Evolutionary conservation across 1,284 basidiomycete genomes (phyloP).

Genomic region (Naganishia sp.): DNA sequence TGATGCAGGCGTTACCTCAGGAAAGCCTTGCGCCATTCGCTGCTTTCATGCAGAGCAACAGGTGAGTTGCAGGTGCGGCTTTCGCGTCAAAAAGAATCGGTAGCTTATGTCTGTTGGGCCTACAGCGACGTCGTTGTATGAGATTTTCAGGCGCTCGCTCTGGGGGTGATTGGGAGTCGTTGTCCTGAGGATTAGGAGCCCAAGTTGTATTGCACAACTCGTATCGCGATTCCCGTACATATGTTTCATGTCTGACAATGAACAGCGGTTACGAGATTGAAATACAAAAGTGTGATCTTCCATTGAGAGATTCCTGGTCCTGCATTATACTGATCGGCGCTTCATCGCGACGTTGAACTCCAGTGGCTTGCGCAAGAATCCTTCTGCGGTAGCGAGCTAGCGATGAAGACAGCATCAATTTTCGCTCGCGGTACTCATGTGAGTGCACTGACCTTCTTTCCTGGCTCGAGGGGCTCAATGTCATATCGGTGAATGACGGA

Average conservation of each 20-base stretch:
- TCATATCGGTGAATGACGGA: constrained; percentile 31
- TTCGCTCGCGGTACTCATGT: neutral
- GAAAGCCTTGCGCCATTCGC: constrained; percentile 23
- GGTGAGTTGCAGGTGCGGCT: constrained; percentile 2
- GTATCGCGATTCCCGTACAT: too few relatives aligned
- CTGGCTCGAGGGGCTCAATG: constrained; percentile 25
- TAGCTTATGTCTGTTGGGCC: neutral
- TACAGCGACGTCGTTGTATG: constrained; percentile 12
- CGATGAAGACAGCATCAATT: neutral
- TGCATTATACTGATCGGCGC: neutral
- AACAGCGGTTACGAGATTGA: too few relatives aligned
- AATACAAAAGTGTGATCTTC: too few relatives aligned
- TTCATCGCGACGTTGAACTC: constrained; percentile 28
- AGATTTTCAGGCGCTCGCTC: too few relatives aligned
- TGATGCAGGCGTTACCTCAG: constrained; percentile 30
- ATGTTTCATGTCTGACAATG: too few relatives aligned
- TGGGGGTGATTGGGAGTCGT: too few relatives aligned
- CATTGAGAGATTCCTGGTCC: neutral
- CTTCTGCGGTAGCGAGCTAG: constrained; percentile 28
- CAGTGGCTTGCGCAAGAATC: constrained; percentile 32
- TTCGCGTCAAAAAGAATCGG: neutral
- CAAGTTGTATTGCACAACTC: too few relatives aligned
- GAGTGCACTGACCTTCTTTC: constrained; percentile 25
- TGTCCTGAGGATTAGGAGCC: too few relatives aligned
- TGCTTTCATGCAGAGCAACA: constrained; percentile 28